Base-by-base conservation (phyloP, 257 asterid species). In the Agastache rugosa region DNA sequence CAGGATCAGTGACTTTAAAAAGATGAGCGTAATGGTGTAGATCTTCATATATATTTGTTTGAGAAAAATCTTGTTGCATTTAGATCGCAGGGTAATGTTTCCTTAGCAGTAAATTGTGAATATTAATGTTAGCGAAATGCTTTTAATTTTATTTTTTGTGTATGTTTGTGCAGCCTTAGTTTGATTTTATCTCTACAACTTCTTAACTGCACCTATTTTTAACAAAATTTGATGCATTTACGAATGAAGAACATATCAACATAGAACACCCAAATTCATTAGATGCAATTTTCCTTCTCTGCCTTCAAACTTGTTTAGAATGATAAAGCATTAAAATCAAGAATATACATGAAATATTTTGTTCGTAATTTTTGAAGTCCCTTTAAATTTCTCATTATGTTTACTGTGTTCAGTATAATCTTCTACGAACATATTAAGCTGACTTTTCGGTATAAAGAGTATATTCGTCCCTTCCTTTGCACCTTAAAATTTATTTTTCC, bases 151-250 rank as follows among this genome's bases (percentile, higher is more conserved):
- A 3, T 56, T 23, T 0, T 15, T 44, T 45, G 25, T 45, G 56
- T 22, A 14, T 37, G 68, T 7, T 39, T 39, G 10, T 39, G 11
- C 47, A 41, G 47, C 47, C 47, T 41, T 54, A 7, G 48, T 53
- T 9, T 51, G 29, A 68, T 12, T 35, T 16, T 17, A 39, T 14
- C 45, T 25, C 37, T 41, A 16, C 22, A 31, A 6, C n/a, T 47
- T 70, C 20, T 35, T 60, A 17, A 64, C 42, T 51, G 39, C 39
- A 34, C 39, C n/a, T 16, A 35, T 51, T 45, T 65, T 37, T 34
- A 55, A 67, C 25, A 75, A 39, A 25, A 45, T 45, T 2, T 35
- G 58, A 55, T 68, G 37, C 75, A 27, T 44, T 25, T 55, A 25
- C 45, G 15, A 39, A 42, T 67, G 44, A 29, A 64, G 47, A 53